Conservation (phyloP, 2,329 filamentous ascomycete species). For the Myriangium duriaei region DNA sequence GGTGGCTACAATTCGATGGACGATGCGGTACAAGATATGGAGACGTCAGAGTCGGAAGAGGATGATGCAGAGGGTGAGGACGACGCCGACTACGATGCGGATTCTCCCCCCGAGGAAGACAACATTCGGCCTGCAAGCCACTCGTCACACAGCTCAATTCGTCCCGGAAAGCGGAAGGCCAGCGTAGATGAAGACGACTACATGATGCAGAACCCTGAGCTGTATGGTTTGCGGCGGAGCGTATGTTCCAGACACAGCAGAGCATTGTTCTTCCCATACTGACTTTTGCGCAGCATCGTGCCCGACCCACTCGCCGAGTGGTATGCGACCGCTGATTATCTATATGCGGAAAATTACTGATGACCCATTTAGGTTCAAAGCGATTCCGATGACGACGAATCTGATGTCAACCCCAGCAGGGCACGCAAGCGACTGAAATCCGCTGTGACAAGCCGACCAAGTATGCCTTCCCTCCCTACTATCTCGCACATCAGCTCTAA, state of each 20-base stretch:
- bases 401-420: constrained; percentile 52
- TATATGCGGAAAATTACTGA: too few species aligned
- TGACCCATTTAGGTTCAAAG: constrained; percentile 47
- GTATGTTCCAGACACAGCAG: constrained; percentile 41
- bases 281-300: constrained; percentile 39
- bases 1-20: constrained; percentile 25
- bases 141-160: constrained; percentile 57
- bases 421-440: constrained; percentile 55
- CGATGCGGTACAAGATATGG: constrained; percentile 33
- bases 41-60: constrained; percentile 34
- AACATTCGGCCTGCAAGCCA: constrained; percentile 48
- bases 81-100: constrained; percentile 63
- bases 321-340: constrained; percentile 36
- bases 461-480: too few species aligned
- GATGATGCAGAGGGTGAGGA: constrained; percentile 40
- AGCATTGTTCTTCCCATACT: constrained; percentile 16
- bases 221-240: constrained; percentile 89
- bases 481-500: too few species aligned
- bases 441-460: constrained; percentile 45
- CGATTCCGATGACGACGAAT: constrained; percentile 56
- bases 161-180: constrained; percentile 56
- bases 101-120: constrained; percentile 32
- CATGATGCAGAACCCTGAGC: constrained; percentile 81
- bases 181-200: constrained; percentile 60
- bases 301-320: constrained; percentile 49